Percentiles rank a stretch among this genome's conserved stretches.
phyloP scores from a whole-genome alignment of 2,329 filamentous ascomycete species.

The Diaporthe sp. region DNA sequence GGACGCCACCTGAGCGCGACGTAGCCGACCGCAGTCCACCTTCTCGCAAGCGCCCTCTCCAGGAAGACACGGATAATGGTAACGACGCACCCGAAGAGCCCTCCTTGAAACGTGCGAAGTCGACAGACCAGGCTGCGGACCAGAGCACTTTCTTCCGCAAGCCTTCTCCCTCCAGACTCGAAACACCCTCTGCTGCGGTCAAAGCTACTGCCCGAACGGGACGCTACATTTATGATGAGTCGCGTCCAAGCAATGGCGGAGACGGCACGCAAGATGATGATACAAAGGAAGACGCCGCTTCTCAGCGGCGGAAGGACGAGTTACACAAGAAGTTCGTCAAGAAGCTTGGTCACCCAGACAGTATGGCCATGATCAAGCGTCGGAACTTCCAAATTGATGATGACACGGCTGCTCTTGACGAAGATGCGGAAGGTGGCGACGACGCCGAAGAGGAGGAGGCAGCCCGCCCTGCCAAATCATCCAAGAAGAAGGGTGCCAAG shows the following conservation, averaged over 20 bases:
- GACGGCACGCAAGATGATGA: slow-evolving; percentile 60
- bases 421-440: slow-evolving; percentile 69
- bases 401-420: slow-evolving; percentile 61
- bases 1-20: background rate
- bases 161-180: slow-evolving; percentile 50
- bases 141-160: slow-evolving; percentile 55
- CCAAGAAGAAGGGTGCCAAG: slow-evolving; percentile 78
- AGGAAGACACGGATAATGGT: slow-evolving; percentile 60
- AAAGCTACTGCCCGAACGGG: slow-evolving; percentile 55
- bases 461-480: slow-evolving; percentile 58
- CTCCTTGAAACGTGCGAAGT: slow-evolving; percentile 61
- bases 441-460: slow-evolving; percentile 65
- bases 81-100: slow-evolving; percentile 56
- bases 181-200: slow-evolving; percentile 30
- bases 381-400: slow-evolving; percentile 67
- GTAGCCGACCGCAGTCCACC: slow-evolving; percentile 42
- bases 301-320: slow-evolving; percentile 72
- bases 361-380: slow-evolving; percentile 76
- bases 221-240: slow-evolving; percentile 64
- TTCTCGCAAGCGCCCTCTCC: slow-evolving; percentile 65
- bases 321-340: slow-evolving; percentile 89
- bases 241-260: slow-evolving; percentile 56
- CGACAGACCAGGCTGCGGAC: slow-evolving; percentile 54
- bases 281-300: slow-evolving; percentile 52
- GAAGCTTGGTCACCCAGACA: slow-evolving; percentile 90